phyloP scores from a whole-genome alignment of 139 green algal genomes.

The Chlorella sorokiniana region DNA sequence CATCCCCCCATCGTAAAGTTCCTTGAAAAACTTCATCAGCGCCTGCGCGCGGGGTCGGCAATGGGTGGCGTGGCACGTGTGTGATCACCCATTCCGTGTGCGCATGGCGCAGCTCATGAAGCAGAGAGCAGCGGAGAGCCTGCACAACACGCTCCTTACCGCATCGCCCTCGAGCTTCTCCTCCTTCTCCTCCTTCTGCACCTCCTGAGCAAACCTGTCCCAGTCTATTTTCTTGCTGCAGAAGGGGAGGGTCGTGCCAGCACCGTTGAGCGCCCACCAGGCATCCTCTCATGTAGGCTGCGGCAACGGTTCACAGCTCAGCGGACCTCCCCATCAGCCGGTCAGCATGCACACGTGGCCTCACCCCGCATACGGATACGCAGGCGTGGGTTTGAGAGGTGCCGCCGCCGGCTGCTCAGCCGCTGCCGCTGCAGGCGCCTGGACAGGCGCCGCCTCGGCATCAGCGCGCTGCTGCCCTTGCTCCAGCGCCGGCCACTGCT shows the following conservation, averaged over 20 bases:
- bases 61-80: too few relatives aligned
- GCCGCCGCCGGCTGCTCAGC: background rate
- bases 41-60: slow-evolving; percentile 23
- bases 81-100: too few relatives aligned
- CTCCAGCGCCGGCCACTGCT: slow-evolving; percentile 73
- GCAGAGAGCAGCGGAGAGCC: background rate
- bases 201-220: slow-evolving; percentile 72
- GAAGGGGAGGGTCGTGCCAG: background rate
- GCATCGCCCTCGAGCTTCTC: slow-evolving; percentile 84
- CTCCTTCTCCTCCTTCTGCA: slow-evolving; percentile 79
- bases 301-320: too few relatives aligned
- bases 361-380: slow-evolving; percentile 29
- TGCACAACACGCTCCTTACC: slow-evolving; percentile 56
- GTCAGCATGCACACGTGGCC: too few relatives aligned
- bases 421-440: background rate
- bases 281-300: too few relatives aligned
- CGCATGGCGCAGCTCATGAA: background rate
- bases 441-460: background rate
- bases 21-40: slow-evolving; percentile 76
- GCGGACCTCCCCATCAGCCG: too few relatives aligned
- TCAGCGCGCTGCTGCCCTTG: slow-evolving; percentile 37
- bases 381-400: background rate
- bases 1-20: slow-evolving; percentile 80
- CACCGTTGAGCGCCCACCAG: too few relatives aligned
- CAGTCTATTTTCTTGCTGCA: slow-evolving; percentile 63